Evolutionary conservation across 108 stramenopile genomes (phyloP).

Genomic region (Pseudonitzschia delicatissima): DNA sequence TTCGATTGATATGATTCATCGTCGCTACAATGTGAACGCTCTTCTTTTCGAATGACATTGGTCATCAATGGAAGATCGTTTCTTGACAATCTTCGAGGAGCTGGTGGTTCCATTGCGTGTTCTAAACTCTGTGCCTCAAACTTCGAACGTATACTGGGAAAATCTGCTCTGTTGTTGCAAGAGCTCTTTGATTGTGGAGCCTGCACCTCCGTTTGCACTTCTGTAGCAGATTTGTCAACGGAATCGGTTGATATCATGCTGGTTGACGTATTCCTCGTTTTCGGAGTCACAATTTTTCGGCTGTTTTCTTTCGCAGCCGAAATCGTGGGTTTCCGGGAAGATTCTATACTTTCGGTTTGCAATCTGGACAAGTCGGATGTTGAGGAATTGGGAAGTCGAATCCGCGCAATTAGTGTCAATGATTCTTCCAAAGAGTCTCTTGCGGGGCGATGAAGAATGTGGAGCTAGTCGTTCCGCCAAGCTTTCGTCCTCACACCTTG

Average conservation of each 20-base stretch:
- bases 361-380: neutral
- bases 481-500: conserved; percentile 1
- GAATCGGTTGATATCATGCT: no score
- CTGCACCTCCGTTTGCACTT: no score
- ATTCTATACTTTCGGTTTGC: no score
- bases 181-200: no score
- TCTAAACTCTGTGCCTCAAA: conserved; percentile 10
- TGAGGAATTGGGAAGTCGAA: neutral
- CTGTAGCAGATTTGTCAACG: no score
- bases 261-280: neutral
- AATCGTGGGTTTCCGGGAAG: no score
- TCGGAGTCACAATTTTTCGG: neutral
- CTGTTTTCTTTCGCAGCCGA: neutral
- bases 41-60: no score
- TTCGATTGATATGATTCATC: no score
- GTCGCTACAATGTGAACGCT: no score
- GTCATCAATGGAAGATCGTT: no score
- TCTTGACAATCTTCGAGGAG: neutral
- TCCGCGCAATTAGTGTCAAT: neutral
- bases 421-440: neutral
- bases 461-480: conserved; percentile 6
- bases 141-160: neutral
- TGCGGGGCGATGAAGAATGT: neutral
- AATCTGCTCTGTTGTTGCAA: neutral
- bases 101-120: neutral